These are phyloP conservation scores for Rhizophagus sp. DNA, from an alignment of 192 early-diverging fungal genomes.

Conservation along the genomic window DNA sequence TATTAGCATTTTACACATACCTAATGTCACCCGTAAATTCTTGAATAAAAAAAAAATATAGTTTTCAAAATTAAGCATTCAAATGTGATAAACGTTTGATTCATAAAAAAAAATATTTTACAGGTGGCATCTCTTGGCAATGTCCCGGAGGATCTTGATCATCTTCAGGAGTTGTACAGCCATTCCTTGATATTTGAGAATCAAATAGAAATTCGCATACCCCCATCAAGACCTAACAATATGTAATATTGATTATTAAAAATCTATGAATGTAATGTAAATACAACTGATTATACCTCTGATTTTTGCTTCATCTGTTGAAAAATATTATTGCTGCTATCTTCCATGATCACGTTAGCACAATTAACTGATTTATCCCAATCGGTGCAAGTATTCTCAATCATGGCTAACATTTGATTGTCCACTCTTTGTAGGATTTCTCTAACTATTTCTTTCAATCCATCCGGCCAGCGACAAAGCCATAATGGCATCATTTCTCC, in stretches of 20 bases:
- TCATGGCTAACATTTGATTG: neutral
- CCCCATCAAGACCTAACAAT: conserved; percentile 1
- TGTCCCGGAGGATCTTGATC: neutral
- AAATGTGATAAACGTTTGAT: too few relatives aligned
- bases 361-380: neutral
- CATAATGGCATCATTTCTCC: conserved; percentile 2
- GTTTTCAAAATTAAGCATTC: neutral
- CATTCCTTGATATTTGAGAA: conserved; percentile 1
- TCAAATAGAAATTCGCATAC: conserved; percentile 9
- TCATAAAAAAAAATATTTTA: too few relatives aligned
- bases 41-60: neutral
- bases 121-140: neutral
- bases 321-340: neutral
- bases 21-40: neutral
- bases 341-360: neutral
- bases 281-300: conserved; percentile 4
- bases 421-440: neutral
- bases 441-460: conserved; percentile 17
- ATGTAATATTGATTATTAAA: neutral
- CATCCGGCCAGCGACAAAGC: conserved; percentile 29
- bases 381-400: conserved; percentile 2
- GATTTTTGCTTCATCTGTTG: neutral
- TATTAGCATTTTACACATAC: neutral
- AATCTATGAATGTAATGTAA: neutral
- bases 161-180: neutral